These are phyloP conservation scores for Podochytrium sp. DNA, from an alignment of 192 early-diverging fungal species.

Conservation along the genomic window DNA sequence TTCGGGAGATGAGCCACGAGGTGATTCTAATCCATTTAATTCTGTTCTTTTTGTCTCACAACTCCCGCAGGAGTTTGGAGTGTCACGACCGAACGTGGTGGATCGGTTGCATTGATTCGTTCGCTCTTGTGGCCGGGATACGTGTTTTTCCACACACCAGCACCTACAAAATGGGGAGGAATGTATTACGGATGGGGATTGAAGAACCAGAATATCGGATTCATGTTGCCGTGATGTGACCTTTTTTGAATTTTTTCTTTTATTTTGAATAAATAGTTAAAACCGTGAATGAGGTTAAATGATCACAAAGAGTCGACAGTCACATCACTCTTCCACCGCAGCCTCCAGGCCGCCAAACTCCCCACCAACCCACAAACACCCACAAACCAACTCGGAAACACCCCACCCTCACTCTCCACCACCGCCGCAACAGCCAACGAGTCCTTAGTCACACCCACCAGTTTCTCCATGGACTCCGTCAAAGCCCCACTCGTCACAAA, in stretches of 20 bases:
- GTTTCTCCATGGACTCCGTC: background rate
- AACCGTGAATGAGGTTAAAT: background rate
- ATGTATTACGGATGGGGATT: constrained; percentile 58
- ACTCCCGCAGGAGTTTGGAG: constrained; percentile 54
- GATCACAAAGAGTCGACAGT: constrained; percentile 6
- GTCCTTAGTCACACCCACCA: background rate
- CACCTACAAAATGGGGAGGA: constrained; percentile 47
- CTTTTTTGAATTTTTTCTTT: background rate
- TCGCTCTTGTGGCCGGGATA: constrained; percentile 65
- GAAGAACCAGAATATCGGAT: constrained; percentile 57
- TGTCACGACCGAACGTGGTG: constrained; percentile 46
- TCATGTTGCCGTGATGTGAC: constrained; percentile 51
- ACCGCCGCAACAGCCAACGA: background rate
- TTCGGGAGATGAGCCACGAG: constrained; percentile 53
- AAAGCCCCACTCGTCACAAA: background rate
- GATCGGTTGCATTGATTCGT: constrained; percentile 48
- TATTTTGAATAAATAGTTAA: background rate
- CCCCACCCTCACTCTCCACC: background rate
- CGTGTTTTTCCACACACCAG: constrained; percentile 52
- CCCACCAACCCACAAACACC: background rate
- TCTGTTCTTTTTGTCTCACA: background rate
- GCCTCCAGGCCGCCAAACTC: constrained; percentile 1
- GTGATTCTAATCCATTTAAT: constrained; percentile 22
- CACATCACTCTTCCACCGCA: background rate
- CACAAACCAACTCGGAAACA: constrained; percentile 14